A percentile compares a stretch with the other conserved stretches of the same genome.
Evolutionary conservation across 2,329 filamentous ascomycete species (phyloP).

Genomic region (Didymella segeticola): DNA sequence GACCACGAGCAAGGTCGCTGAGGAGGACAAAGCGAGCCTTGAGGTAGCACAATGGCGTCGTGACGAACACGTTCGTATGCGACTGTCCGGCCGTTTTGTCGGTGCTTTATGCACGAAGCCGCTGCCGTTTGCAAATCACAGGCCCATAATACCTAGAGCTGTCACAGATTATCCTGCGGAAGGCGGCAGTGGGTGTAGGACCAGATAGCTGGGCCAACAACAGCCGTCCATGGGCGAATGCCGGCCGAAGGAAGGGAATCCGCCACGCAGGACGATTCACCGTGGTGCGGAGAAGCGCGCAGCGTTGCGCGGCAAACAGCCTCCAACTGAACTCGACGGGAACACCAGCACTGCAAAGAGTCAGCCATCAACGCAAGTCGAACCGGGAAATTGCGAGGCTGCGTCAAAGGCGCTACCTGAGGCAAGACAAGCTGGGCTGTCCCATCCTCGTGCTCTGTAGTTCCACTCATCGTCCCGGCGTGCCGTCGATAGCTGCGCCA

Average conservation of each 20-base stretch:
- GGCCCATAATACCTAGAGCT: conserved; percentile 1
- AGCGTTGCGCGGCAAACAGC: conserved; percentile 3
- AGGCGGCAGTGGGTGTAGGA: not conserved
- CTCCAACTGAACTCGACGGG: conserved; percentile 3
- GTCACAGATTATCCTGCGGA: conserved; percentile 1
- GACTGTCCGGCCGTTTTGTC: conserved; percentile 3
- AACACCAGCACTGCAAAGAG: conserved; percentile 3
- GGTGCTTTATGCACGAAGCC: conserved; percentile 11
- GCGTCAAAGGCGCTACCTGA: conserved; percentile 8
- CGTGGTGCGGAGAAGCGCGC: conserved; percentile 18
- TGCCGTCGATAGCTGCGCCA: conserved; percentile 4
- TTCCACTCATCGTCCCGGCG: conserved; percentile 3
- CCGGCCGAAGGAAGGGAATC: not conserved
- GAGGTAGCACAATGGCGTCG: conserved; percentile 11
- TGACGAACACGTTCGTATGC: conserved; percentile 14
- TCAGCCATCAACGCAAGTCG: conserved; percentile 7
- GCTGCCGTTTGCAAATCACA: conserved; percentile 7
- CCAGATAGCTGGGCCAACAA: conserved; percentile 2
- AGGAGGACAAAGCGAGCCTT: conserved; percentile 7
- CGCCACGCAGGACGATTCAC: not conserved
- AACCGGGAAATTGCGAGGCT: conserved; percentile 7
- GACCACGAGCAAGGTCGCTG: conserved; percentile 14
- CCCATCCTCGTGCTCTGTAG: conserved; percentile 13
- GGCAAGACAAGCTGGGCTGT: conserved; percentile 5
- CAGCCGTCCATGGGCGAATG: not conserved